Conservation (phyloP, 2,329 filamentous ascomycete species). For the Aspergillus flavus region DNA sequence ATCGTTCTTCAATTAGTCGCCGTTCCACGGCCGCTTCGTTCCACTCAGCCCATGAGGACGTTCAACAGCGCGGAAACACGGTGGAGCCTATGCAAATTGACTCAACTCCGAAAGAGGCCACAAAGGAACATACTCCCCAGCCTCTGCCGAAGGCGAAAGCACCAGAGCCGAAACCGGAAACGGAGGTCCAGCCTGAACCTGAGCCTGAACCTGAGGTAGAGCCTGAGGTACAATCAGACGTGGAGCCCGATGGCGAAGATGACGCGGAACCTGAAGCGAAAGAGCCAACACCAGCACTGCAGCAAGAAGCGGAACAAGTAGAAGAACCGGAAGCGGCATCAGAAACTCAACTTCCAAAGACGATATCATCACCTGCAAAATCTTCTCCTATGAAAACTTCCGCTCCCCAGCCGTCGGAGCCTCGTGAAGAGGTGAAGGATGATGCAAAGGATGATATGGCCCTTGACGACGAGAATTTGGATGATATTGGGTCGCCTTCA, state of each 20-base stretch:
- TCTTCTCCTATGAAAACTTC: conserved; percentile 22
- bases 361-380: conserved; percentile 19
- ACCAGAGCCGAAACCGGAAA: conserved; percentile 2
- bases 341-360: conserved; percentile 2
- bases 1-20: conserved; percentile 32
- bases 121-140: conserved; percentile 20
- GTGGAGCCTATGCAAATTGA: conserved; percentile 41
- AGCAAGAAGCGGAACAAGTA: conserved; percentile 9
- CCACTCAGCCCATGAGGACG: conserved; percentile 49
- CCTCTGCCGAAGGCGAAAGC: conserved; percentile 13
- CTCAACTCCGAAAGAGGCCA: conserved; percentile 24
- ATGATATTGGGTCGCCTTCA: conserved; percentile 52
- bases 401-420: conserved; percentile 11
- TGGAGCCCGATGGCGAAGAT: conserved; percentile 6
- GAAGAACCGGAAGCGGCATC: conserved; percentile 7
- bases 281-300: conserved; percentile 1
- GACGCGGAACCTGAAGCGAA: conserved; percentile 7
- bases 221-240: conserved; percentile 9
- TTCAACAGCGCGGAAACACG: conserved; percentile 37
- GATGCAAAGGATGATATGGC: conserved; percentile 36
- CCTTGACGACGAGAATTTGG: conserved; percentile 37
- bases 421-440: conserved; percentile 25
- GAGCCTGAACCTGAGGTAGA: conserved; percentile 4
- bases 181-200: conserved; percentile 4
- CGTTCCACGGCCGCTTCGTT: conserved; percentile 50